Base-by-base conservation (phyloP, 2,329 filamentous ascomycete species). In the Penicillium italicum region DNA sequence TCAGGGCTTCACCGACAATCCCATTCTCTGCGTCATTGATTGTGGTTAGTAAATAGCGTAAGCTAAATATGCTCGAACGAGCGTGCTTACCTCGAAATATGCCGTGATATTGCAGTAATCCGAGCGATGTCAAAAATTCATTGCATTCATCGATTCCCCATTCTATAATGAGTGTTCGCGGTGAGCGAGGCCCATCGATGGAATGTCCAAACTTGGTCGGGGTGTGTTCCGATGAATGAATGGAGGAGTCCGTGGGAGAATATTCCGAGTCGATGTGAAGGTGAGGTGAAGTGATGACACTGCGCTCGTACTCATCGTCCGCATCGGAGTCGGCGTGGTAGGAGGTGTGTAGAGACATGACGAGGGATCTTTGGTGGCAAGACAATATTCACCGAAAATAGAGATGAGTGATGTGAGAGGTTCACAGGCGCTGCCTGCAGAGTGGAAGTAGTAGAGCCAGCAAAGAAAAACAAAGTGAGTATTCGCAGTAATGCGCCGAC, bases 1-100 rank as follows among this genome's bases (percentile, higher is more conserved):
- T 85, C 60, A 99, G 79, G 50, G 90, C 93, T 72, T 97, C 91
- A 62, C 94, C 94, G 36, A 92, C 88, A 65, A 99, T 95, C 61
- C 91, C 91, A 70, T 99, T 96, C 69, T 97, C 94, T 94, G 72
- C 9, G 9, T n/a, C 9, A n/a, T 10, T 37, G n/a, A 8, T 41
- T 22, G 47, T 52, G n/a, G 57, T 45, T 12, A 57, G 30, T 18
- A 38, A 50, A 30, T 8, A 45, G 22, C 20, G 28, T 12, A 1
- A 24, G 36, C 18, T 12, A 7, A 12, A 8, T 12, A 5, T 30
- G 18, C 14, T 20, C 26, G 8, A 26, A 38, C 22, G 40, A n/a
- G 22, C 34, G 30, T 20, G 81, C 86, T 68, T 78, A 96, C 91
- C 90, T 74, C 94, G 79, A 72, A 96, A 95, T 22, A 81, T 81